Evolutionary conservation across 148 eudicot species (phyloP).

Genomic region (Diospyros lotus): DNA sequence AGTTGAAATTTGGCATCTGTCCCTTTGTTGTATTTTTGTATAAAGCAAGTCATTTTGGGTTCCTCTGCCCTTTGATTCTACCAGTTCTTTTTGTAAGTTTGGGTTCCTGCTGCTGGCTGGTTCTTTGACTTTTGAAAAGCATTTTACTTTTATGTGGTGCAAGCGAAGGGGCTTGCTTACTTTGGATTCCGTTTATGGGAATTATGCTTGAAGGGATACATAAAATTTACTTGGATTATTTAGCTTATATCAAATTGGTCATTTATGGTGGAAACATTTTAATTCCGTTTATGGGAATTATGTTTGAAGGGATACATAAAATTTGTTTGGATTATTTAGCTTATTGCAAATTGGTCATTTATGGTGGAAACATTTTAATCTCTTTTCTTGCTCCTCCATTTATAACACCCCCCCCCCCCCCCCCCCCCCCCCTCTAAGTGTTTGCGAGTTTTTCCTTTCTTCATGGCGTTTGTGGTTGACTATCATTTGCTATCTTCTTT

Average conservation of each 20-base stretch:
- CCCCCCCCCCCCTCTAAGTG: too few relatives aligned
- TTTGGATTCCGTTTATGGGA: not conserved
- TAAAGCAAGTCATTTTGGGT: not conserved
- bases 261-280: not conserved
- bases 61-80: not conserved
- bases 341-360: not conserved
- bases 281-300: not conserved
- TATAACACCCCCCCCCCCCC: not conserved
- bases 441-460: too few relatives aligned
- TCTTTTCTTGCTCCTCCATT: not conserved
- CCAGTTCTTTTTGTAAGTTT: not conserved
- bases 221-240: not conserved
- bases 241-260: not conserved
- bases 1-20: too few relatives aligned
- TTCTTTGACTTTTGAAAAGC: not conserved
- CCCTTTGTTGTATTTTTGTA: too few relatives aligned
- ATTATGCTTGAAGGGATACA: too few relatives aligned
- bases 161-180: too few relatives aligned
- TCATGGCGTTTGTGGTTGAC: too few relatives aligned
- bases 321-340: not conserved
- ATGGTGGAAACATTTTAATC: not conserved
- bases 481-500: too few relatives aligned
- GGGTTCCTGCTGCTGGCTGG: not conserved
- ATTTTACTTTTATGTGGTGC: too few relatives aligned
- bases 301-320: too few relatives aligned